Percentiles rank a stretch among this genome's conserved stretches.
phyloP scores from a whole-genome alignment of 768 basidiomycete species.

The Collybiopsis confluens region DNA sequence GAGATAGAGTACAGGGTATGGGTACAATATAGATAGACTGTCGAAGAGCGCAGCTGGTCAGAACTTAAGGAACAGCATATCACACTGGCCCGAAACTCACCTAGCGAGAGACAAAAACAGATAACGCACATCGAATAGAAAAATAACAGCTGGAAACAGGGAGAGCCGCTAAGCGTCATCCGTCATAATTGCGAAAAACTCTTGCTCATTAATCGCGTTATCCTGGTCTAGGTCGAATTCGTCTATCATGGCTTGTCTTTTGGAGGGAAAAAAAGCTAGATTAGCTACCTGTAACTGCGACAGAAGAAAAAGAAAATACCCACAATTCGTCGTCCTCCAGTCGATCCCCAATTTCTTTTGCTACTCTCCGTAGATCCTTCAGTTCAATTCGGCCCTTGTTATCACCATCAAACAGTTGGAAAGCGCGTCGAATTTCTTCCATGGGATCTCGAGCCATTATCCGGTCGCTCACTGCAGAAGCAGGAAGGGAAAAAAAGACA shows the following conservation, averaged over 20 bases:
- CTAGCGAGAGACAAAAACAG: no score
- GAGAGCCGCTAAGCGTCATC: constrained; percentile 64
- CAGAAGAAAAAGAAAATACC: constrained; percentile 30
- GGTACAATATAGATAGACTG: background rate
- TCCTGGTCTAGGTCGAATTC: constrained; percentile 99
- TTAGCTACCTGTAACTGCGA: background rate
- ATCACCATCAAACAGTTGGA: constrained; percentile 96
- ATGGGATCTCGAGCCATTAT: constrained; percentile 93
- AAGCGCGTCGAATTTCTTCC: constrained; percentile 94
- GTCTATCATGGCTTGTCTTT: constrained; percentile 99
- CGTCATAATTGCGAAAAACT: constrained; percentile 97
- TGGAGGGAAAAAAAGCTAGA: background rate
- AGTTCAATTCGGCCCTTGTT: constrained; percentile 91
- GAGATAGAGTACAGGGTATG: background rate
- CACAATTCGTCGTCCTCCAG: constrained; percentile 96
- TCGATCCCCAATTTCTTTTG: constrained; percentile 93
- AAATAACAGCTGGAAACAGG: background rate
- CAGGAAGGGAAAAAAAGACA: constrained; percentile 2
- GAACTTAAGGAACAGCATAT: no score
- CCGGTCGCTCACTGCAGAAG: constrained; percentile 78
- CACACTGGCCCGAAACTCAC: constrained; percentile 7
- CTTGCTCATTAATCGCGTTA: constrained; percentile 93
- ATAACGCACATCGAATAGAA: constrained; percentile 1
- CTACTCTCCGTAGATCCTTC: constrained; percentile 86
- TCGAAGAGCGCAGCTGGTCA: background rate